Base-by-base conservation (phyloP, 73 alveolate species). In the Durusdinium trenchii region DNA sequence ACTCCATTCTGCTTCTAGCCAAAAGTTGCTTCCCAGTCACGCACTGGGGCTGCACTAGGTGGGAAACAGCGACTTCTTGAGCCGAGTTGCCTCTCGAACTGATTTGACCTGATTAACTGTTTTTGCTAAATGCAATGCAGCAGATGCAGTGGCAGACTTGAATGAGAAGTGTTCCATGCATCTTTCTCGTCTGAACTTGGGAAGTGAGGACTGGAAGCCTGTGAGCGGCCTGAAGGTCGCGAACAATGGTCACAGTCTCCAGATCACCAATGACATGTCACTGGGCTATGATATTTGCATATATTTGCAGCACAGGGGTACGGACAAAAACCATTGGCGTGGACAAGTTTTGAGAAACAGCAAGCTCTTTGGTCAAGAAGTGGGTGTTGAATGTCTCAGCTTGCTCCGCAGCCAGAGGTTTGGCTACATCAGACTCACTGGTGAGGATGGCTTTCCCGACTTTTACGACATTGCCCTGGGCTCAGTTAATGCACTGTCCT, bases 391-490 rank as follows among this genome's bases (percentile, higher is more conserved):
- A n/a, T n/a, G n/a, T n/a, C n/a, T n/a, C n/a, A n/a, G n/a, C n/a
- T n/a, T n/a, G n/a, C n/a, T n/a, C n/a, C n/a, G n/a, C 28, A 10
- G 26, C 51, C 23, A 23, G 12, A 89, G 96, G 96, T 69, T 89
- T 42, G 96, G 96, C 86, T 89, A 89, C 86, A 89, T 89, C 75
- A 20, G 36, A 71, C 96, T 89, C 32, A 64, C 47, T 1, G 96
- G 96, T 20, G 96, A 89, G 48, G 86, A 89, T 64, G 96, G 96
- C 40, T 89, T 89, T 69, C 96, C 96, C 42, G 96, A 89, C 84
- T 89, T 89, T 62, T 89, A 89, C 35, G 96, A 89, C 40, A 62
- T 89, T 48, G 96, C 73, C 26, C 96, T 89, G 43, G 71, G 95
- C 81, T 40, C 43, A 9, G 42, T 38, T 61, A 51, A 48, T n/a